Percentiles rank a stretch among this genome's conserved stretches.
Conservation (phyloP, 306 rosid species). For the Coriaria nepalensis region DNA sequence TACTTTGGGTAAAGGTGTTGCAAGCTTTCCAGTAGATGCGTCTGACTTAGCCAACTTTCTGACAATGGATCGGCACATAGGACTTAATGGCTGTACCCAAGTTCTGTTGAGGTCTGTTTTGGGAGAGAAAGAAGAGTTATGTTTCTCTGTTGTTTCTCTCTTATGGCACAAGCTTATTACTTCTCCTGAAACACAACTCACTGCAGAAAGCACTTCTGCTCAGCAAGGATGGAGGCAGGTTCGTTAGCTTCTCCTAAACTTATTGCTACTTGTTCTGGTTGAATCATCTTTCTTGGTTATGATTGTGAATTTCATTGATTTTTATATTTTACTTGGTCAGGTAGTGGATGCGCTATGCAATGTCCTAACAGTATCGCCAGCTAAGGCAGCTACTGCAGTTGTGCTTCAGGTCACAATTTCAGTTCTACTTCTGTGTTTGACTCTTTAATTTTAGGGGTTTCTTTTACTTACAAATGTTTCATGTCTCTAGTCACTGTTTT, state of each 20-base stretch:
- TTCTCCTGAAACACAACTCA: constrained; percentile 89
- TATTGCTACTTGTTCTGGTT: too few relatives aligned
- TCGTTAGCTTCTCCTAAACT: too few relatives aligned
- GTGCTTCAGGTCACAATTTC: constrained; percentile 93
- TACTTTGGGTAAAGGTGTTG: constrained; percentile 46
- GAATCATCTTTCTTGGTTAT: too few relatives aligned
- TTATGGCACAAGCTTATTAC: constrained; percentile 92
- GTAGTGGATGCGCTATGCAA: constrained; percentile 95
- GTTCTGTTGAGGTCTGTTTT: constrained; percentile 69
- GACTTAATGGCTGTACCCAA: constrained; percentile 68
- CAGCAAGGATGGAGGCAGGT: constrained; percentile 99
- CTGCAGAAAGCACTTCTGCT: constrained; percentile 92
- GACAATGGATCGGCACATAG: constrained; percentile 81
- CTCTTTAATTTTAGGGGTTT: too few relatives aligned
- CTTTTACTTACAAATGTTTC: too few relatives aligned
- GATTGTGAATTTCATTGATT: too few relatives aligned
- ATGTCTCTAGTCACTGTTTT: constrained; percentile 8
- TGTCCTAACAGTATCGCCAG: constrained; percentile 79
- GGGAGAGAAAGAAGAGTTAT: constrained; percentile 73
- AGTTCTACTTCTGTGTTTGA: too few relatives aligned
- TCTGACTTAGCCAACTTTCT: constrained; percentile 94
- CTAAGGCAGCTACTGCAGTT: constrained; percentile 85
- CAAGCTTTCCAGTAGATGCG: constrained; percentile 64
- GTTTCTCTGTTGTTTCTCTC: constrained; percentile 88
- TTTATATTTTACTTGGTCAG: constrained; percentile 34